Evolutionary conservation across 2,329 filamentous ascomycete species (phyloP).

Genomic region (Zelopaecilomyces penicillatus): DNA sequence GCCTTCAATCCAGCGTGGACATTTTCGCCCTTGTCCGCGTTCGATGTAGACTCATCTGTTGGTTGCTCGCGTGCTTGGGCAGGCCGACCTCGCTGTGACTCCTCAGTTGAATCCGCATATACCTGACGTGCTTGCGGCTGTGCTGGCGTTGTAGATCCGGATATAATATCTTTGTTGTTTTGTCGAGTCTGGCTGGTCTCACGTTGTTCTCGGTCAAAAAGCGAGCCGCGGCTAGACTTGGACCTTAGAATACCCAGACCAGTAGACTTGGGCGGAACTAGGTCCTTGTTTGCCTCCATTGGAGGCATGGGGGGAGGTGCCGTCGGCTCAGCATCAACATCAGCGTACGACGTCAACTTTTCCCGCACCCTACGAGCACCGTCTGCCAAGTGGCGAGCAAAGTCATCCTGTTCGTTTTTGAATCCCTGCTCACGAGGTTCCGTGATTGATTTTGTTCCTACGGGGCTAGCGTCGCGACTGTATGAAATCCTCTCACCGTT

Average conservation of each 20-base stretch:
- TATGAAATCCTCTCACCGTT: not conserved
- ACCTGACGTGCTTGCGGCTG: constrained; percentile 31
- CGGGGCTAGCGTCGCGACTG: not conserved
- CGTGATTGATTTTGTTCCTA: constrained; percentile 1
- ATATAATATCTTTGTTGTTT: constrained; percentile 54
- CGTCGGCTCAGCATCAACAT: constrained; percentile 44
- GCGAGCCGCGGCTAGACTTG: constrained; percentile 60
- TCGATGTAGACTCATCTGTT: constrained; percentile 16
- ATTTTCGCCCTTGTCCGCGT: constrained; percentile 30
- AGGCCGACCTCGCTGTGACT: constrained; percentile 3
- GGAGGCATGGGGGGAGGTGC: constrained; percentile 22
- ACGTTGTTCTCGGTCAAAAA: constrained; percentile 39
- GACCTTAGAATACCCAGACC: constrained; percentile 55
- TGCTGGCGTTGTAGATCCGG: constrained; percentile 31
- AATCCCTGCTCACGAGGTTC: constrained; percentile 1
- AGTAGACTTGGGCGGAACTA: constrained; percentile 35
- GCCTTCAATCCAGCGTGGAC: constrained; percentile 45
- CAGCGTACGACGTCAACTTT: constrained; percentile 60
- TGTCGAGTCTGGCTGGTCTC: constrained; percentile 42
- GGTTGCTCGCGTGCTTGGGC: constrained; percentile 12
- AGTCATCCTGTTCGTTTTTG: constrained; percentile 53
- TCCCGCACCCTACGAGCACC: constrained; percentile 65
- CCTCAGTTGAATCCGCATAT: constrained; percentile 12
- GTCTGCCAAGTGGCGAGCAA: constrained; percentile 63
- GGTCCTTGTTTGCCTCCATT: constrained; percentile 26